Base-by-base conservation (phyloP, 129 eudicot genomes). In the Tagetes patula region DNA sequence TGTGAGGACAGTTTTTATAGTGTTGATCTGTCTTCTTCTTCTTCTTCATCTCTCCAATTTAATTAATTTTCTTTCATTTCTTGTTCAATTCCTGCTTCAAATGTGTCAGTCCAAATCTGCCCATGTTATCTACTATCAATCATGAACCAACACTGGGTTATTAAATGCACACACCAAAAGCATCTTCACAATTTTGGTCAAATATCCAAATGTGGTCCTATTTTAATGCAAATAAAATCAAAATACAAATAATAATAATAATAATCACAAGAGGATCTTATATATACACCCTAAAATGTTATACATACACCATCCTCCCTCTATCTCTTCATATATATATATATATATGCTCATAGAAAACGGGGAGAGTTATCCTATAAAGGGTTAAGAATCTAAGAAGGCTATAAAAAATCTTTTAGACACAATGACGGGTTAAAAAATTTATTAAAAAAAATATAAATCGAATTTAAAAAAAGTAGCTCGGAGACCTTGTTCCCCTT, bases 41-140 rank as follows among this genome's bases (percentile, higher is more conserved):
- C 73, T 47, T 74, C 73, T 20, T 69, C 67, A 54, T 59, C 65
- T 65, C 79, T 73, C 41, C 72, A 80, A 50, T 13, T 76, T 40
- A 63, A 59, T 73, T 33, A 45, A 45, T 30, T 33, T 47, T 46
- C n/a, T 39, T 40, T 14, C 8, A 30, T 33, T 47, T 46, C n/a
- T 39, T 40, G 41, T 20, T 40, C 41, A 77, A 77, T 70, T 62
- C 64, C 75, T 68, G 75, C 20, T 77, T 77, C 82, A 58, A 77
- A 27, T 69, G 39, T 76, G 85, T 84, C 87, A 80, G 80, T 50
- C 53, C 39, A 66, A 42, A 75, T 72, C 88, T 84, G 88, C 83
- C 83, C 88, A 84, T 84, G 88, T 84, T 84, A 84, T 77, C 83
- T 81, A 74, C 70, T 70, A 78, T 78, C 83, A 81, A 75, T 77